phyloP scores from a whole-genome alignment of 2,329 filamentous ascomycete genomes.

The Stylonectria norvegica region DNA sequence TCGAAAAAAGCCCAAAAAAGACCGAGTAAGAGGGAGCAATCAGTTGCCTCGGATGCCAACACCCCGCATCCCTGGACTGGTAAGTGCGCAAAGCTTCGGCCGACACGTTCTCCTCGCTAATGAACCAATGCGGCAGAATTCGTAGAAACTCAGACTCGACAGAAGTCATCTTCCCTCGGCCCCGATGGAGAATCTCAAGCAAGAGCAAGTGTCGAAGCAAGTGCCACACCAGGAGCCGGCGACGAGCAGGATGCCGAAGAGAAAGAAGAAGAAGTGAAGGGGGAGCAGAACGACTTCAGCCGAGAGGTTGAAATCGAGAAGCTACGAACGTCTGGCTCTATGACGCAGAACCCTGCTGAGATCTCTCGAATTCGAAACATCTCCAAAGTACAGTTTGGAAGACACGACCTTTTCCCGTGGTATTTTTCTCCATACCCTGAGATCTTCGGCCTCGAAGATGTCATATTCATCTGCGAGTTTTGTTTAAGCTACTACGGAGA shows the following conservation, averaged over 20 bases:
- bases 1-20: conserved; percentile 59
- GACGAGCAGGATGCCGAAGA: conserved; percentile 58
- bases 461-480: conserved; percentile 97
- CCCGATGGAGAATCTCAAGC: conserved; percentile 45
- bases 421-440: conserved; percentile 98
- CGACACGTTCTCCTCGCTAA: neutral
- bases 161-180: conserved; percentile 41
- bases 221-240: conserved; percentile 42
- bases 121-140: conserved; percentile 35
- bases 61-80: conserved; percentile 53
- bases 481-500: conserved; percentile 89
- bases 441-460: conserved; percentile 79
- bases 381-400: conserved; percentile 89
- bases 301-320: conserved; percentile 95
- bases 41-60: conserved; percentile 49
- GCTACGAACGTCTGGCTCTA: conserved; percentile 86
- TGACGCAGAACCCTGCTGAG: conserved; percentile 98
- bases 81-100: conserved; percentile 13
- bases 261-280: conserved; percentile 42
- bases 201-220: conserved; percentile 41
- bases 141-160: conserved; percentile 45
- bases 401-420: conserved; percentile 91
- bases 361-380: conserved; percentile 95
- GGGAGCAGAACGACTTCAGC: conserved; percentile 58
- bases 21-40: conserved; percentile 53